Evolutionary conservation across 2,329 filamentous ascomycete genomes (phyloP).

Genomic region (Phaeosphaeria sp.): DNA sequence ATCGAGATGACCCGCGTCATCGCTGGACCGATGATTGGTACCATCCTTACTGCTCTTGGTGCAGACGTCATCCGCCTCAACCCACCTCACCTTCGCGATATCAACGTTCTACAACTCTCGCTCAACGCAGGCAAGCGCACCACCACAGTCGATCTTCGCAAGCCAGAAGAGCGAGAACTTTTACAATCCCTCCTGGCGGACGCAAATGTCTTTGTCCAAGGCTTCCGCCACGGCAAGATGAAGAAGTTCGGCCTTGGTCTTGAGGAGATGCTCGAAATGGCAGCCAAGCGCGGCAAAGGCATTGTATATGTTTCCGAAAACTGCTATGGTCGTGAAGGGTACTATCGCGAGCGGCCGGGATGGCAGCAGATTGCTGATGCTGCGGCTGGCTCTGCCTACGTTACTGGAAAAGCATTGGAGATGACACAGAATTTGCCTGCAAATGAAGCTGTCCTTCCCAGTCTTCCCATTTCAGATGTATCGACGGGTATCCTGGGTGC

Average conservation of each 20-base stretch:
- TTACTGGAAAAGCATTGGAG: conserved; percentile 40
- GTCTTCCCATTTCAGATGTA: conserved; percentile 39
- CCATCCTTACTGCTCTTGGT: conserved; percentile 37
- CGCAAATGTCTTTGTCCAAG: background rate
- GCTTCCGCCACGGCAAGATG: background rate
- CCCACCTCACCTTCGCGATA: background rate
- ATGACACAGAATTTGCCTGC: conserved; percentile 17
- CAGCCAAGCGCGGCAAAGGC: conserved; percentile 50
- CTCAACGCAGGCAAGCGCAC: background rate
- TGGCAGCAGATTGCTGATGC: conserved; percentile 60
- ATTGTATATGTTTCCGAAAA: conserved; percentile 60
- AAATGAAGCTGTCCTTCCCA: conserved; percentile 30
- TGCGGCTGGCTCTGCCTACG: conserved; percentile 19
- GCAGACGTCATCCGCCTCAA: background rate
- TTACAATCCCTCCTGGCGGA: background rate
- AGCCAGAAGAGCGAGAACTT: background rate
- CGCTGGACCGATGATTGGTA: conserved; percentile 50
- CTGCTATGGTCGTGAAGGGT: conserved; percentile 59
- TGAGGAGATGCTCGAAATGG: conserved; percentile 52
- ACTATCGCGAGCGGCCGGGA: conserved; percentile 54
- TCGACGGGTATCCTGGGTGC: conserved; percentile 34
- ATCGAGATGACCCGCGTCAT: conserved; percentile 49
- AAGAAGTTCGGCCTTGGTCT: background rate
- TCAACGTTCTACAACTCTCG: background rate
- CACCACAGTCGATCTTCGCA: background rate